Evolutionary conservation across 768 basidiomycete genomes (phyloP), one percentile per base, ranked within the genome.

Genomic region (Suillus placidus): DNA sequence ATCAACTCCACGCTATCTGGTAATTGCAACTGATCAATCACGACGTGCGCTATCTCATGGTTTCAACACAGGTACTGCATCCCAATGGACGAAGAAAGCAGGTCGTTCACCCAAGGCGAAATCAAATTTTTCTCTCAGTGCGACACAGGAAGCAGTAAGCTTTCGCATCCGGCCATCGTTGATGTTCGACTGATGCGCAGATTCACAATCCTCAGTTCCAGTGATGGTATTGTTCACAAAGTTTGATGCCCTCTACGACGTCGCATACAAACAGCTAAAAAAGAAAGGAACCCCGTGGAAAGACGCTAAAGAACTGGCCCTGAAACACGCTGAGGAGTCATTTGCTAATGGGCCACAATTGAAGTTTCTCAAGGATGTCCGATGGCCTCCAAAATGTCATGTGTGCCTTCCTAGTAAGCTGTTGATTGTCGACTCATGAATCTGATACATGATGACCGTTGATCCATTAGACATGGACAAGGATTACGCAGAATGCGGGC

Each of bases 1-100:
- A 38, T 34, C 75, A 76, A 38, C 54, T 83, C 23, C 80, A 82
- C 72, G 80, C 70, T 0, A 81, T 82, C 40, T 82, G 81, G 81
- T 79, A 58, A 20, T 43, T 20, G 3, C 7, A 43, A 35, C 67
- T 35, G 63, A 57, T 8, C 43, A 26, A 6, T 64, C 23, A 6
- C 1, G 54, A 40, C 20, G n/a, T 32, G 47, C 26, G 37, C 47
- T 60, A 61, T 37, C 37, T 54, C 35, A 35, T 16, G 23, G 13
- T 57, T 52, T 34, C 45, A 32, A 20, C n/a, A 30, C 62, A 38
- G 81, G 81, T 82, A 76, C 62, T 82, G 81, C 62, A 73, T 82
- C 61, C 68, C 70, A 3, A 73, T 75, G 56, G 67, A 77, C 67
- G 69, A 70, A 2, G 26, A 61, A 45, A 61, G 63, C 26, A 65